Conservation (phyloP, 805 yeast genomes). For the Jamesozyma rosinii region DNA sequence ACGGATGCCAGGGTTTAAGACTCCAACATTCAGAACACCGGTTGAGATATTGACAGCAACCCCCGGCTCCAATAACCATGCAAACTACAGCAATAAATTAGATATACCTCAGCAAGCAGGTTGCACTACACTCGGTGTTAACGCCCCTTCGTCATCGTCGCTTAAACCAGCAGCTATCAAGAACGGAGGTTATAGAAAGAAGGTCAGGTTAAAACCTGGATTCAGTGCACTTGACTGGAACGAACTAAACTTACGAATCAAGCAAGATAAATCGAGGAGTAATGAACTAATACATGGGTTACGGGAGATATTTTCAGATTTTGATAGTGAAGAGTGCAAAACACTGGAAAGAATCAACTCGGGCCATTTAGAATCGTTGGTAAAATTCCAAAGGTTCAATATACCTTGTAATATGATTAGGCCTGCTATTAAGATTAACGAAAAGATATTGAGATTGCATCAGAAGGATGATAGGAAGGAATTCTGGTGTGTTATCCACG, state of each 20-base stretch:
- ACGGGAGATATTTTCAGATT: background rate
- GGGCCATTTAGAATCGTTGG: background rate
- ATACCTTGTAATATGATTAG: slow-evolving; percentile 3
- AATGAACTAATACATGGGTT: slow-evolving; percentile 9
- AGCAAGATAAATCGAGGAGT: slow-evolving; percentile 7
- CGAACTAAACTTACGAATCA: slow-evolving; percentile 11
- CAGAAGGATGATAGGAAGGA: slow-evolving; percentile 44
- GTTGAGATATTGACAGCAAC: background rate
- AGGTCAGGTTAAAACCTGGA: slow-evolving; percentile 31
- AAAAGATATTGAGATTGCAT: slow-evolving; percentile 54
- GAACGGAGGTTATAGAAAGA: slow-evolving; percentile 19
- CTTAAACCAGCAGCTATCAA: too few species aligned
- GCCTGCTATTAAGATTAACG: slow-evolving; percentile 46
- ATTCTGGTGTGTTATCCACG: slow-evolving; percentile 77
- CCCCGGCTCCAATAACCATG: background rate
- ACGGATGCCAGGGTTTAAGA: background rate
- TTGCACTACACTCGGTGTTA: slow-evolving; percentile 1
- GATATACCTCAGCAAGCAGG: slow-evolving; percentile 3
- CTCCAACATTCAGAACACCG: background rate
- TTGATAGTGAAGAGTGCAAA: slow-evolving; percentile 5
- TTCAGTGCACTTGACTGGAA: slow-evolving; percentile 30
- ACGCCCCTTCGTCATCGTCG: background rate
- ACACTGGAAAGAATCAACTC: slow-evolving; percentile 12
- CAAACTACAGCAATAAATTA: background rate
- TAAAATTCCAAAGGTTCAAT: slow-evolving; percentile 2